Conservation (phyloP, 1,284 basidiomycete genomes). For the Melampsora larici-populina region DNA sequence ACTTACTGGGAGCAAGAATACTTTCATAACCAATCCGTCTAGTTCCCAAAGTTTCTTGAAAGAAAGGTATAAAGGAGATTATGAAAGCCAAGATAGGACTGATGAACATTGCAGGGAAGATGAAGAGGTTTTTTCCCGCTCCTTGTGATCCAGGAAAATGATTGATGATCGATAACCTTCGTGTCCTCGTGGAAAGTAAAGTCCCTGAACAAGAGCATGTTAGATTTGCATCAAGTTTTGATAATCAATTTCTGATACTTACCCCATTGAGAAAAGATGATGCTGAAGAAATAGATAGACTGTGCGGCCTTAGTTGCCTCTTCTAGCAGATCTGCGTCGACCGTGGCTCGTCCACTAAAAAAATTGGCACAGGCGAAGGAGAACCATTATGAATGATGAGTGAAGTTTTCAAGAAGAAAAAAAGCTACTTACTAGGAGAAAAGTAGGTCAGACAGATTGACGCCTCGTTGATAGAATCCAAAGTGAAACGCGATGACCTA, state of each 20-base stretch:
- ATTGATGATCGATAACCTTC: constrained; percentile 59
- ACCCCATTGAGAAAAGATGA: constrained; percentile 69
- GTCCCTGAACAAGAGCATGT: too few relatives aligned
- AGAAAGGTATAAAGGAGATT: constrained; percentile 56
- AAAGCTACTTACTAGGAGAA: constrained; percentile 43
- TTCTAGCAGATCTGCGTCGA: constrained; percentile 52
- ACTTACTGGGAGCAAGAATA: constrained; percentile 56
- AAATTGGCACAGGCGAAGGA: constrained; percentile 58
- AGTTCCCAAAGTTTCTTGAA: too few relatives aligned
- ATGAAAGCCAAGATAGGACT: constrained; percentile 59
- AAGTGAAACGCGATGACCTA: too few relatives aligned
- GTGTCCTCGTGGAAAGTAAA: constrained; percentile 59
- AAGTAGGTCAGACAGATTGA: too few relatives aligned
- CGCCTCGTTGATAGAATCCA: too few relatives aligned
- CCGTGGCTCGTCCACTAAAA: constrained; percentile 57
- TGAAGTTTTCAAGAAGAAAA: constrained; percentile 60
- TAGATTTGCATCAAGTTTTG: too few relatives aligned
- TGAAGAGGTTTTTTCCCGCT: constrained; percentile 54
- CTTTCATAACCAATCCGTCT: constrained; percentile 23
- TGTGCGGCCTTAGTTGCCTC: constrained; percentile 58
- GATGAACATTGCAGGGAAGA: constrained; percentile 59
- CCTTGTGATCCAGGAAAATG: constrained; percentile 56
- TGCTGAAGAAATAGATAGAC: constrained; percentile 62
- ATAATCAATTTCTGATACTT: constrained; percentile 49
- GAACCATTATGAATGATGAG: constrained; percentile 57